Evolutionary conservation across 2,329 filamentous ascomycete genomes (phyloP).

Genomic region (Trichoderma sp.): DNA sequence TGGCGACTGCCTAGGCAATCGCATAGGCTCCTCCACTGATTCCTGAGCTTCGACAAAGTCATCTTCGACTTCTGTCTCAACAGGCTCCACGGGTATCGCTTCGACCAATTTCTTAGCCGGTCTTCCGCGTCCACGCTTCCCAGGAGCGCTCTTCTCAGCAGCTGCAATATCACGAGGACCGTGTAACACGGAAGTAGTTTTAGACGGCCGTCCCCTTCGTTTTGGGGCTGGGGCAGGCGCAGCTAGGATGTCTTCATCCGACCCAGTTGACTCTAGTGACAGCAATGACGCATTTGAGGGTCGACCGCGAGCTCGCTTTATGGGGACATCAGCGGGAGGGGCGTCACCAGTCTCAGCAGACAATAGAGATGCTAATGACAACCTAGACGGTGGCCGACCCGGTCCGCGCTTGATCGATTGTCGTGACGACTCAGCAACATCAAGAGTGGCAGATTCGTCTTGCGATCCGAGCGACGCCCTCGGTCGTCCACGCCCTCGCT

Average conservation of each 20-base stretch:
- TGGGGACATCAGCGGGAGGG: constrained; percentile 22
- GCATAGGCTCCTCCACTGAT: constrained; percentile 19
- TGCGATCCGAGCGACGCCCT: constrained; percentile 32
- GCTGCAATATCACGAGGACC: not conserved
- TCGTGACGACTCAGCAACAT: not conserved
- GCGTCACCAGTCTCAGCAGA: not conserved
- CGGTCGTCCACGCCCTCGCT: constrained; percentile 32
- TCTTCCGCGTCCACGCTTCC: constrained; percentile 32
- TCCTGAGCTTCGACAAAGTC: not conserved
- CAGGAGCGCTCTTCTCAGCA: constrained; percentile 23
- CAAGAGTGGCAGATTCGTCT: constrained; percentile 20
- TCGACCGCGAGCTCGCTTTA: constrained; percentile 32
- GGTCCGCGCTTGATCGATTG: constrained; percentile 10
- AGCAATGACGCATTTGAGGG: constrained; percentile 33
- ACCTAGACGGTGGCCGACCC: constrained; percentile 24
- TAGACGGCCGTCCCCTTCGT: constrained; percentile 24
- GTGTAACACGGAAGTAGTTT: constrained; percentile 25
- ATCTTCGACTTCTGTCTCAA: constrained; percentile 6
- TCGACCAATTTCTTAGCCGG: constrained; percentile 33
- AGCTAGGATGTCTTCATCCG: not conserved
- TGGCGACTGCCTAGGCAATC: not conserved
- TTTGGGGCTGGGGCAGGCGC: not conserved
- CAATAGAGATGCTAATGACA: constrained; percentile 4
- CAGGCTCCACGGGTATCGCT: not conserved
- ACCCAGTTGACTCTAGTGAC: constrained; percentile 21